phyloP scores from a whole-genome alignment of 257 asterid genomes.

The Solanum microdontum region DNA sequence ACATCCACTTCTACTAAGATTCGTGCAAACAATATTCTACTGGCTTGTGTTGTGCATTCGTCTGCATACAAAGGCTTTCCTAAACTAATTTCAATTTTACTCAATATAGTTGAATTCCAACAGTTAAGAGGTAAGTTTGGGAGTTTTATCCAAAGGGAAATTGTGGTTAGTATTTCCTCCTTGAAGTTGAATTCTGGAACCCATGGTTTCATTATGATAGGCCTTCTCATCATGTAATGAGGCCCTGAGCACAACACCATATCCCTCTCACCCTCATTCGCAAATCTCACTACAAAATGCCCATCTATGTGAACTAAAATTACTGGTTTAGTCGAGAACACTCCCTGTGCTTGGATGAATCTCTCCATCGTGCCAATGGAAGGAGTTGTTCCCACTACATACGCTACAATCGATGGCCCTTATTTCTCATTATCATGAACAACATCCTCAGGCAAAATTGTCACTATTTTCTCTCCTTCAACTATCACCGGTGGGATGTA shows the following conservation, averaged over 20 bases:
- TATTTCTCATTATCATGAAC: too few relatives aligned
- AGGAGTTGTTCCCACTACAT: neutral
- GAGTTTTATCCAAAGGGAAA: neutral
- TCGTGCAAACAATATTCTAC: neutral
- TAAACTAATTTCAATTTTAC: neutral
- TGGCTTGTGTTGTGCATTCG: neutral
- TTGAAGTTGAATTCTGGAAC: too few relatives aligned
- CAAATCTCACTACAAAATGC: neutral
- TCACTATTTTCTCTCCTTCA: neutral
- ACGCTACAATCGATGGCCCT: neutral
- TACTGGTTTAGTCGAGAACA: neutral
- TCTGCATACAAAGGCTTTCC: neutral
- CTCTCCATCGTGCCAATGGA: neutral
- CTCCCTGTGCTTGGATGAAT: neutral
- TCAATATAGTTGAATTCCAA: neutral
- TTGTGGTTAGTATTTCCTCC: too few relatives aligned
- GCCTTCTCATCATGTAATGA: neutral
- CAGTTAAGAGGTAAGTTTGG: neutral
- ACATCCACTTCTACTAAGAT: neutral
- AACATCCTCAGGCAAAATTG: neutral
- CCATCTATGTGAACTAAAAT: neutral
- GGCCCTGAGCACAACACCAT: neutral
- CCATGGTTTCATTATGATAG: neutral
- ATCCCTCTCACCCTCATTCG: neutral
- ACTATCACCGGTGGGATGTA: neutral